These are phyloP conservation scores for Fusarium siculi DNA, from an alignment of 2,329 filamentous ascomycete species.

Conservation along the genomic window DNA sequence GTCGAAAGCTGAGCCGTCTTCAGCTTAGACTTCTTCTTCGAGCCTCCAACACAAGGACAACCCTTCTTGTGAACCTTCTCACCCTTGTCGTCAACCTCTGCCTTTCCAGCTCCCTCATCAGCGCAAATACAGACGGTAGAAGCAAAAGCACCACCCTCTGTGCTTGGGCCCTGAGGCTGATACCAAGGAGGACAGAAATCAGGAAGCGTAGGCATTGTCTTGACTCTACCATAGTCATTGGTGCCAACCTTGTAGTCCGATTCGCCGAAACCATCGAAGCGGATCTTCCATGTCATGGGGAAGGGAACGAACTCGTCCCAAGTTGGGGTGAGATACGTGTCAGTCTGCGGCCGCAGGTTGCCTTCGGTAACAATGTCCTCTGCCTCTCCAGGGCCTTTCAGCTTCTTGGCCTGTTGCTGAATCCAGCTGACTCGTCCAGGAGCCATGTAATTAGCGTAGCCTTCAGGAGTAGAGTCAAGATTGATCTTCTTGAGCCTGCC, in stretches of 20 bases:
- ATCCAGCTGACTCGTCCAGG: background rate
- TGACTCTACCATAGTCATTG: background rate
- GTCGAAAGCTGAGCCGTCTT: background rate
- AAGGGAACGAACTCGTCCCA: conserved; percentile 14
- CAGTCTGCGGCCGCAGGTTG: background rate
- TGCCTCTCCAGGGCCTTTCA: background rate
- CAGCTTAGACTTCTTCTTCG: background rate
- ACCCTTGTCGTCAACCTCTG: background rate
- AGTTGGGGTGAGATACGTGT: background rate
- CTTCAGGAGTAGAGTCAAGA: conserved; percentile 23
- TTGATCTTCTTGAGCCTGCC: conserved; percentile 32
- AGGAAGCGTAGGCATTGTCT: background rate
- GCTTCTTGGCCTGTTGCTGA: background rate
- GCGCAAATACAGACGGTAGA: background rate
- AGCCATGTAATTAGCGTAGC: conserved; percentile 40
- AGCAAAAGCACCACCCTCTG: background rate
- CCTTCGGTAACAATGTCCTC: background rate
- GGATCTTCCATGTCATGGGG: conserved; percentile 12
- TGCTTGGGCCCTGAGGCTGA: background rate
- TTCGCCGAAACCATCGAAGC: background rate
- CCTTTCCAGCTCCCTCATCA: background rate
- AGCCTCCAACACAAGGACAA: background rate
- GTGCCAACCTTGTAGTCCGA: background rate
- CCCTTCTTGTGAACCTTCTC: background rate
- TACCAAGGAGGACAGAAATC: conserved; percentile 3